A percentile compares a stretch with the other conserved stretches of the same genome.
Evolutionary conservation across 371 early-diverging fungal genomes (phyloP).

Genomic region (Saksenaea oblongispora): DNA sequence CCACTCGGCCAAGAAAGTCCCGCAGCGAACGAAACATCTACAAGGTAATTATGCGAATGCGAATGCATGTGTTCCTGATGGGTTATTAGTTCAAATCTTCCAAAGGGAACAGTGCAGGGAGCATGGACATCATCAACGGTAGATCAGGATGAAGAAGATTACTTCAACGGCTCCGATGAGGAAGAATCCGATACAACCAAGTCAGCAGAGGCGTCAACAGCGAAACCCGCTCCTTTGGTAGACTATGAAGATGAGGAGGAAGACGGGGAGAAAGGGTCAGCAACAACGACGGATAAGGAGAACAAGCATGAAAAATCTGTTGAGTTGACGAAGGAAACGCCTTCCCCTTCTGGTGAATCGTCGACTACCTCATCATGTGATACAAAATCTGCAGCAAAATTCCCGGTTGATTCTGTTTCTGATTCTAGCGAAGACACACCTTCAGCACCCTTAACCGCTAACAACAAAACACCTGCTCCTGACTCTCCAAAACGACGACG

Average conservation of each 20-base stretch:
- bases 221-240: constrained; percentile 26
- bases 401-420: not conserved
- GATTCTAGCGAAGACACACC: not conserved
- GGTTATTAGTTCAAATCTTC: constrained; percentile 6
- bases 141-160: constrained; percentile 84
- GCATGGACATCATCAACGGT: constrained; percentile 63
- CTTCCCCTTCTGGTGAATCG: not conserved
- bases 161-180: constrained; percentile 78
- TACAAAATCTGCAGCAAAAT: not conserved
- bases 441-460: not conserved
- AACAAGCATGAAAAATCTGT: constrained; percentile 1
- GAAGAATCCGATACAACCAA: constrained; percentile 37
- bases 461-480: constrained; percentile 6
- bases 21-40: not conserved
- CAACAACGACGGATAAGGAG: not conserved
- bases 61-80: not conserved
- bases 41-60: not conserved
- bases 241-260: constrained; percentile 56
- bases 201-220: constrained; percentile 7
- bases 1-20: not conserved
- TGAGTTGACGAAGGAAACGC: not conserved
- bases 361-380: not conserved
- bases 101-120: constrained; percentile 25
- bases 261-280: constrained; percentile 1
- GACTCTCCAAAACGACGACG: constrained; percentile 4